Evolutionary conservation across 2,329 filamentous ascomycete genomes (phyloP).

Genomic region (Diplocarpon rosae): DNA sequence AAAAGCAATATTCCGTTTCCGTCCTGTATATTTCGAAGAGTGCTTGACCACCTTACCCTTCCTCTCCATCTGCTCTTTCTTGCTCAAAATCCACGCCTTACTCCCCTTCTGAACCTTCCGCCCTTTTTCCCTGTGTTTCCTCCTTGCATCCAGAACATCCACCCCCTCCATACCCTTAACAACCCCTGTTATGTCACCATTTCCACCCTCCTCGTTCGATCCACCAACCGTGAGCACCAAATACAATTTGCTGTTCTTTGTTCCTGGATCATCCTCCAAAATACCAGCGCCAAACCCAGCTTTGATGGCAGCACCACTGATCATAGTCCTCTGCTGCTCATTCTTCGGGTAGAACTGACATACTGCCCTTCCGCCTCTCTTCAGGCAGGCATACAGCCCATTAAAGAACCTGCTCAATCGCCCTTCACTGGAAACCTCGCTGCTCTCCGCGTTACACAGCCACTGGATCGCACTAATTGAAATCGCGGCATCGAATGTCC

Average conservation of each 20-base stretch:
- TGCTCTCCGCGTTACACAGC: constrained; percentile 91
- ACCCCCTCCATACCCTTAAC: constrained; percentile 84
- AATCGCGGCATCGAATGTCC: constrained; percentile 89
- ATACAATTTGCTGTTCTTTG: constrained; percentile 95
- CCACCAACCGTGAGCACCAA: constrained; percentile 83
- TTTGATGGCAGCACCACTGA: constrained; percentile 77
- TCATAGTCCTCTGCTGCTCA: constrained; percentile 82
- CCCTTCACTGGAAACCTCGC: constrained; percentile 69
- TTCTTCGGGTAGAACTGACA: constrained; percentile 99
- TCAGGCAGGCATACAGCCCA: constrained; percentile 74
- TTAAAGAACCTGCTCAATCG: constrained; percentile 82
- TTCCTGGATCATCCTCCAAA: constrained; percentile 88
- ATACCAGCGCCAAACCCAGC: constrained; percentile 93
- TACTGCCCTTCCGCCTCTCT: constrained; percentile 77
- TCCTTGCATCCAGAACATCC: constrained; percentile 62
- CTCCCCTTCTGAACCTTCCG: constrained; percentile 64
- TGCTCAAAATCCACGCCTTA: constrained; percentile 73
- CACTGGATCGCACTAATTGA: constrained; percentile 96
- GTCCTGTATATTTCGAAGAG: constrained; percentile 85
- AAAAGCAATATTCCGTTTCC: constrained; percentile 73
- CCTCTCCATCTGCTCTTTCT: constrained; percentile 86
- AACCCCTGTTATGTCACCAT: constrained; percentile 80
- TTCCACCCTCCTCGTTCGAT: constrained; percentile 35
- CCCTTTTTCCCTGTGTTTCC: constrained; percentile 36
- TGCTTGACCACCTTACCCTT: constrained; percentile 93